Evolutionary conservation across 2,329 filamentous ascomycete species (phyloP), one percentile per base, ranked within the genome.

Genomic region (Trichophyton benhamiae): DNA sequence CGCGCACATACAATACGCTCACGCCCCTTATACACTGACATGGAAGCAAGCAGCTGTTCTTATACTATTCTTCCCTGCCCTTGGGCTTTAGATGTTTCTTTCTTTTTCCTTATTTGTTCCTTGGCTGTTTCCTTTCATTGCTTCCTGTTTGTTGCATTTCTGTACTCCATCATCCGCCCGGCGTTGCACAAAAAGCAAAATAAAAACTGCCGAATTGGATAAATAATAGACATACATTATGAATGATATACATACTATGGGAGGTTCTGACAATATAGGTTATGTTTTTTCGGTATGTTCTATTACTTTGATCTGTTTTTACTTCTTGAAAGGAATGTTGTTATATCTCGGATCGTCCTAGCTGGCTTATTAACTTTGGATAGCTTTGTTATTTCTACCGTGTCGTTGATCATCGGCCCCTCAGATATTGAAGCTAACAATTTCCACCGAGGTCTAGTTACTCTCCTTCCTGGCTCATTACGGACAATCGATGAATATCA

Each of bases 191-290:
- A 53, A 33, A 52, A 27, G 11, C 22, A 7, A 30, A 53, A 30
- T 7, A 53, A 33, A 33, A 15, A 15, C 8, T 30, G 49, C 49
- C 49, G 49, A 33, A 53, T 33, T 53, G 49, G 11, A 30, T 53
- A 53, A 30, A 53, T 53, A 33, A 53, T 53, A 53, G 49, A 53
- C 49, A 6, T 53, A 53, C 49, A 53, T 53, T 33, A 53, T 53
- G 22, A 33, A 53, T 53, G 25, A 33, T 33, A 30, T 53, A 53
- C 11, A 53, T 53, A 53, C 49, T 25, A 30, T 27, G 27, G 25
- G 44, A 17, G 3, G 22, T 30, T 53, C 17, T 22, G 49, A 13
- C 8, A 42, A 42, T 30, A 25, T 52, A 6, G 20, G 20, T 52
- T 30, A 11, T 30, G 22, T 53, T 53, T 13, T 17, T 17, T 30